Evolutionary conservation across 1,284 basidiomycete species (phyloP).

Genomic region (Cryptococcus jaspeensis): DNA sequence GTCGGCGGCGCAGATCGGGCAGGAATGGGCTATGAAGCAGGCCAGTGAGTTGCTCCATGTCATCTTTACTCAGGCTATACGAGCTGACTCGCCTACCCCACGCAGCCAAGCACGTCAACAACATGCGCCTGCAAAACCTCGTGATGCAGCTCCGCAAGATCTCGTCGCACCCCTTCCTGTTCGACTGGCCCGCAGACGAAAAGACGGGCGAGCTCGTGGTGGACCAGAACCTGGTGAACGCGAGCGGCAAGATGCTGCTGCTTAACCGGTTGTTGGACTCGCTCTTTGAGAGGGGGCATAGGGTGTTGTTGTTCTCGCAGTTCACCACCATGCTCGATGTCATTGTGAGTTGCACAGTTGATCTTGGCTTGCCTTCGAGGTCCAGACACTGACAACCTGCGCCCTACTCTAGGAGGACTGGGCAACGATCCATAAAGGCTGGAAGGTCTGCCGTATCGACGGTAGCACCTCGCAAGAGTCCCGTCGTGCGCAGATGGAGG

Average conservation of each 20-base stretch:
- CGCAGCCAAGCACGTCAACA: conserved; percentile 77
- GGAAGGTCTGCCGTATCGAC: conserved; percentile 85
- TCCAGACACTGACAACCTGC: background rate
- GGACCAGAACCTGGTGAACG: conserved; percentile 74
- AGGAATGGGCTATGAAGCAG: conserved; percentile 60
- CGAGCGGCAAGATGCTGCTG: conserved; percentile 95
- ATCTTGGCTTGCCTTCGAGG: background rate
- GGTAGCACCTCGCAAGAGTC: conserved; percentile 74
- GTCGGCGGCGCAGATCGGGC: conserved; percentile 55
- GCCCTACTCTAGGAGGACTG: conserved; percentile 63
- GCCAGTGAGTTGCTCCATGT: conserved; percentile 57
- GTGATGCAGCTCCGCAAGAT: conserved; percentile 93
- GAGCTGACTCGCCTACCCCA: background rate
- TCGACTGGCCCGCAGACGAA: conserved; percentile 79
- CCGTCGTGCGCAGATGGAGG: conserved; percentile 77
- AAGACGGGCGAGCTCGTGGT: conserved; percentile 62
- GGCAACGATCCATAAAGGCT: conserved; percentile 76
- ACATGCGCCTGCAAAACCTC: conserved; percentile 86
- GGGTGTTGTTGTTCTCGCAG: conserved; percentile 88
- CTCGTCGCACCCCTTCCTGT: conserved; percentile 90
- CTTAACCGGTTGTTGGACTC: conserved; percentile 83
- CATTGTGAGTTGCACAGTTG: conserved; percentile 59
- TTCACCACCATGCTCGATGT: conserved; percentile 96
- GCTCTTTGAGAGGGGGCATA: conserved; percentile 78
- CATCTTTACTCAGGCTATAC: background rate